These are phyloP conservation scores for Russula sp. DNA, from an alignment of 768 basidiomycete species.

Conservation along the genomic window DNA sequence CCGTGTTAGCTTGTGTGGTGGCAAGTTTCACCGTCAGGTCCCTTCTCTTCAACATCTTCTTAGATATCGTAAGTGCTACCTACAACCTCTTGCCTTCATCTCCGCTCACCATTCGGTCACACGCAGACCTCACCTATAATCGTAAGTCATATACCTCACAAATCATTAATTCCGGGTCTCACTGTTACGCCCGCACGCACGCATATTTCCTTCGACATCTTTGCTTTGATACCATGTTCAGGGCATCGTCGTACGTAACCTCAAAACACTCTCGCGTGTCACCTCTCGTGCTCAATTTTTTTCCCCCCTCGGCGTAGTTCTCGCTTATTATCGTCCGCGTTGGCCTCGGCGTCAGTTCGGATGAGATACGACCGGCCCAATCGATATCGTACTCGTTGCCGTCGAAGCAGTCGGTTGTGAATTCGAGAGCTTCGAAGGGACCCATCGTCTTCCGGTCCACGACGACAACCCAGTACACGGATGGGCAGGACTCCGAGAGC, in stretches of 20 bases:
- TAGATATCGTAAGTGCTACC: conserved; percentile 12
- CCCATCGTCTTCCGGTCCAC: conserved; percentile 18
- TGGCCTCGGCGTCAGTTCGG: conserved; percentile 18
- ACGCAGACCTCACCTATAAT: conserved; percentile 20
- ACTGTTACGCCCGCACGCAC: neutral
- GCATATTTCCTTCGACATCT: neutral
- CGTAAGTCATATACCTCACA: conserved; percentile 10
- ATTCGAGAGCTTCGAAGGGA: neutral
- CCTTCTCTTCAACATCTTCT: conserved; percentile 19
- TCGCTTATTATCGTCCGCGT: conserved; percentile 24
- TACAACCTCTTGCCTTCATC: neutral
- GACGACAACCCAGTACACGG: conserved; percentile 19
- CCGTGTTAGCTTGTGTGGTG: conserved; percentile 9
- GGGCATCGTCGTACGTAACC: conserved; percentile 23
- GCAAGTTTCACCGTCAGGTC: conserved; percentile 2
- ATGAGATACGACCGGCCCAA: conserved; percentile 3
- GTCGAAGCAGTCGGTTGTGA: conserved; percentile 5
- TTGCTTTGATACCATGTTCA: neutral
- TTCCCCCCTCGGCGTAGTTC: conserved; percentile 10
- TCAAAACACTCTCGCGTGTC: neutral
- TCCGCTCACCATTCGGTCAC: conserved; percentile 2
- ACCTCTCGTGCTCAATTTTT: neutral
- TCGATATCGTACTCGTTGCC: conserved; percentile 21
- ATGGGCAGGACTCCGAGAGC: neutral
- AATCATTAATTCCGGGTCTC: neutral